Percentiles rank a stretch among this genome's conserved stretches.
Evolutionary conservation across 768 basidiomycete species (phyloP).

Genomic region (Podaxis sp.): DNA sequence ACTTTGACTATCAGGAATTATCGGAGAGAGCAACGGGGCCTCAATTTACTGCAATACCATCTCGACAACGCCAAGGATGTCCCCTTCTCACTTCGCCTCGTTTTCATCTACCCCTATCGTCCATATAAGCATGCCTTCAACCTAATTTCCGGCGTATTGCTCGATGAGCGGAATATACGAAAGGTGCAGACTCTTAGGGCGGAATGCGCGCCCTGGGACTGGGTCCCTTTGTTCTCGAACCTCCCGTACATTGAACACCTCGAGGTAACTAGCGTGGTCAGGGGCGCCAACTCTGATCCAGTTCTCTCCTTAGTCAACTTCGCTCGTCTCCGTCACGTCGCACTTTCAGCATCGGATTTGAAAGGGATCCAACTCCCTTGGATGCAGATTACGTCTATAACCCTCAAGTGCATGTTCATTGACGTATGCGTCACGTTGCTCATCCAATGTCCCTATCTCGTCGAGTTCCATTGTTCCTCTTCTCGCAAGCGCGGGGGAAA

Average conservation of each 20-base stretch:
- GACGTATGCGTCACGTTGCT: background rate
- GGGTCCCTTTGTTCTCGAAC: background rate
- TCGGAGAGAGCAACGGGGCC: background rate
- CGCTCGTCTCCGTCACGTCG: background rate
- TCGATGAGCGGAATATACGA: background rate
- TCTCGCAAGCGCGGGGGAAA: background rate
- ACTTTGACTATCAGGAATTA: background rate
- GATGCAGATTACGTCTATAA: conserved; percentile 4
- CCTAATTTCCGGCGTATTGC: background rate
- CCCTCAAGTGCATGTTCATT: background rate
- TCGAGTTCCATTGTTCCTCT: background rate
- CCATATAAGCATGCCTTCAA: background rate
- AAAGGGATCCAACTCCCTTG: background rate
- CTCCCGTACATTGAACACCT: background rate
- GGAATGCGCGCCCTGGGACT: background rate
- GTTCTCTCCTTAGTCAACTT: background rate
- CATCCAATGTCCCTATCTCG: background rate
- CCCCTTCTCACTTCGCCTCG: background rate
- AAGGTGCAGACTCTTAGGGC: background rate
- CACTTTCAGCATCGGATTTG: background rate
- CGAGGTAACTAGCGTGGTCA: background rate
- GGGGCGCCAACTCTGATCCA: background rate
- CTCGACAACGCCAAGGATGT: background rate
- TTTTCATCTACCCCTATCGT: background rate
- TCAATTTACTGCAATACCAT: background rate